Evolutionary conservation across 2,329 filamentous ascomycete species (phyloP), one percentile per base, ranked within the genome.

Genomic region (Apiospora arundinis): DNA sequence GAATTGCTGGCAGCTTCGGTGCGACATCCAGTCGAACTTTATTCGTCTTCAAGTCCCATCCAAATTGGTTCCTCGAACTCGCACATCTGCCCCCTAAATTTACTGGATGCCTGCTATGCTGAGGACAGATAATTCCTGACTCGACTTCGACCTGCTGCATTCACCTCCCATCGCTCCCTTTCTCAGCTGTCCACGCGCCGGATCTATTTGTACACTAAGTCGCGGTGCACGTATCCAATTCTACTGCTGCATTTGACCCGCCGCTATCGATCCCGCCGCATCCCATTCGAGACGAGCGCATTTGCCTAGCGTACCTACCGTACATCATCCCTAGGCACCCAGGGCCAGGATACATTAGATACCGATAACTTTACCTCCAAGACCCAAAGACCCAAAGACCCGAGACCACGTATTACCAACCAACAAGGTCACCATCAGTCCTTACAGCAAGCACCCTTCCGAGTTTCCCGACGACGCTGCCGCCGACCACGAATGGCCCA

Each of bases 401-500:
- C 18, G 37, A 60, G 52, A 63, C 56, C 56, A 40, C 56, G 28
- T 40, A 63, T 63, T 63, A 37, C 52, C 52, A 60, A 63, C 56
- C 56, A 40, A 40, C 52, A 32, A 32, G 32, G 32, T 32, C 32
- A 21, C 52, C 28, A 9, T 8, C 56, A n/a, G 56, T n/a, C 56
- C 11, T 23, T 40, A 23, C 56, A 63, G 56, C 56, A 63, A 63
- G 56, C 56, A 63, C 32, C 56, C 32, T 0, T 21, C 56, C 32
- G n/a, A 32, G 32, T 9, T 40, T 12, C 32, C 56, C 32, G 56
- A 40, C 56, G 56, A 63, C 56, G 28, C 18, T 32, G 67, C 25
- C 67, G 67, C 46, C 67, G 46, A 49, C 67, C 37, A 32, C 67
- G 67, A 56, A 69, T 69, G 67, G 67, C 67, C 46, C 32, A 16